Conservation (phyloP, 2,329 filamentous ascomycete genomes). For the Alternaria arborescens region DNA sequence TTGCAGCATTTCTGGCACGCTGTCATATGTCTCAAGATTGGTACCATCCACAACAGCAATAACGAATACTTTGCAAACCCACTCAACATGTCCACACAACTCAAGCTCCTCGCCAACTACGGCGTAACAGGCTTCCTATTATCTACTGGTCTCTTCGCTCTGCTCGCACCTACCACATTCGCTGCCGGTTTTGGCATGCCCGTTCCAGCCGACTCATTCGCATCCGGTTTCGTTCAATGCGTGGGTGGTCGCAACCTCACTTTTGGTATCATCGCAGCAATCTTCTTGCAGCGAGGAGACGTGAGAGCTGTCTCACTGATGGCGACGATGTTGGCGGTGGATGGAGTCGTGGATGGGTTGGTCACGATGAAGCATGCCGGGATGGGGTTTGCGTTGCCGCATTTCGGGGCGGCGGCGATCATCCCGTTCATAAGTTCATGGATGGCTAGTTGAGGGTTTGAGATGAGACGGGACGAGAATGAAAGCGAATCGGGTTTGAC, state of each 20-base stretch:
- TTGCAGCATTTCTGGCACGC: not conserved
- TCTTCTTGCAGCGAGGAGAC: constrained; percentile 15
- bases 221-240: constrained; percentile 28
- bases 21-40: not conserved
- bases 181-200: constrained; percentile 25
- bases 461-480: not conserved
- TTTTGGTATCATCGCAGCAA: constrained; percentile 20
- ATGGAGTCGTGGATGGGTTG: constrained; percentile 23
- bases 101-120: constrained; percentile 25
- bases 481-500: not conserved
- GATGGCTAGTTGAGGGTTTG: constrained; percentile 14
- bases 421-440: constrained; percentile 23
- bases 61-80: not conserved
- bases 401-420: constrained; percentile 22
- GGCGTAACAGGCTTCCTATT: constrained; percentile 21
- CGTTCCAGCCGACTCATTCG: constrained; percentile 18
- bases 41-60: not conserved
- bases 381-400: constrained; percentile 12
- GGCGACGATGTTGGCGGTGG: constrained; percentile 23
- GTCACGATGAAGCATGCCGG: constrained; percentile 22
- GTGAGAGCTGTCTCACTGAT: constrained; percentile 18
- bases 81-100: not conserved
- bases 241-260: constrained; percentile 28
- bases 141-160: constrained; percentile 17
- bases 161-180: constrained; percentile 22